These are phyloP conservation scores for Lasiodiplodia hormozganensis DNA, from an alignment of 2,329 filamentous ascomycete species.

Conservation along the genomic window DNA sequence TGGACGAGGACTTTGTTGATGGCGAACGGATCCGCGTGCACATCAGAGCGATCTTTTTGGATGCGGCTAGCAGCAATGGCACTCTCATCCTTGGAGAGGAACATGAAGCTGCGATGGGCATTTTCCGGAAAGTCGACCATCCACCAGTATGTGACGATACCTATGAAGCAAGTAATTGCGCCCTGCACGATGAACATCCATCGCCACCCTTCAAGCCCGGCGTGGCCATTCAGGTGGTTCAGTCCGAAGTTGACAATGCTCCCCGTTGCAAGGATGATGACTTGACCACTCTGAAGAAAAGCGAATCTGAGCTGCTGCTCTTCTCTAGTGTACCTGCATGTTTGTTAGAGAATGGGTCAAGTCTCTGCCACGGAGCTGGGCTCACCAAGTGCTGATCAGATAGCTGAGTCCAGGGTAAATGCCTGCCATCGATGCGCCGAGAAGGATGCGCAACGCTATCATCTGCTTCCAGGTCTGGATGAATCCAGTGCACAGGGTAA, in stretches of 20 bases:
- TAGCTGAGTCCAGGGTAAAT: slow-evolving; percentile 55
- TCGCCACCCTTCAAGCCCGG: slow-evolving; percentile 67
- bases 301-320: slow-evolving; percentile 73
- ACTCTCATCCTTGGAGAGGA: slow-evolving; percentile 64
- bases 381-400: slow-evolving; percentile 63
- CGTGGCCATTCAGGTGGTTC: slow-evolving; percentile 66
- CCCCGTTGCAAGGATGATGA: slow-evolving; percentile 70
- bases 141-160: slow-evolving; percentile 70
- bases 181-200: slow-evolving; percentile 76
- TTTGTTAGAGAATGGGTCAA: background rate
- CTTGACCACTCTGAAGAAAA: slow-evolving; percentile 69
- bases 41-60: slow-evolving; percentile 67
- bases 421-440: slow-evolving; percentile 67
- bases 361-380: background rate
- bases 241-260: slow-evolving; percentile 72
- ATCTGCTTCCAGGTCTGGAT: slow-evolving; percentile 72
- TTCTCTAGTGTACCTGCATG: slow-evolving; percentile 59
- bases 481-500: slow-evolving; percentile 73
- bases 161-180: slow-evolving; percentile 63
- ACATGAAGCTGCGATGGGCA: slow-evolving; percentile 62
- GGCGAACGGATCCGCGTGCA: slow-evolving; percentile 62
- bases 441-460: slow-evolving; percentile 69
- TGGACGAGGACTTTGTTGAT: slow-evolving; percentile 63
- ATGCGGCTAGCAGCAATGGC: slow-evolving; percentile 65
- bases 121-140: slow-evolving; percentile 74